phyloP scores from a whole-genome alignment of 192 early-diverging fungal species.

The Diversispora epigaea region DNA sequence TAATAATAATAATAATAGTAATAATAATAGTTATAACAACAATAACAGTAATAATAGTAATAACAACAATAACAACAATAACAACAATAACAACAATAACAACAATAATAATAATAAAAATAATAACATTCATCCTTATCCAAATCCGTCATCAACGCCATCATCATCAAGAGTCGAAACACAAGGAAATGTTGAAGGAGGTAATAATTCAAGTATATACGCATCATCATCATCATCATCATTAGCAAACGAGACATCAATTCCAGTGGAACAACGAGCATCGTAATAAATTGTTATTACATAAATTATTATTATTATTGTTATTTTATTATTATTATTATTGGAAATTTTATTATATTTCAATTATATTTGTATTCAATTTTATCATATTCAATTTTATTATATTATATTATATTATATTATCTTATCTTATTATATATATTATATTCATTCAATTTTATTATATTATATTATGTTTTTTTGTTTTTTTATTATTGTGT shows the following conservation, averaged over 20 bases:
- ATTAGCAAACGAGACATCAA: constrained; percentile 17
- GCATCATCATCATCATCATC: not conserved
- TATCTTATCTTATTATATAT: too few species aligned
- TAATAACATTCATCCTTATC: too few species aligned
- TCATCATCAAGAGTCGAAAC: not conserved
- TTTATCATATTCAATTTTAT: not conserved
- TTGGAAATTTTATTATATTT: not conserved
- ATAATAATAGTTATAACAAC: too few species aligned
- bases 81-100: too few species aligned
- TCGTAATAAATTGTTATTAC: constrained; percentile 10
- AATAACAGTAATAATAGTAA: too few species aligned
- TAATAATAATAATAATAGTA: too few species aligned
- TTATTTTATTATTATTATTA: not conserved
- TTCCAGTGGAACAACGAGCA: constrained; percentile 31
- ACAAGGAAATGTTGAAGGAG: not conserved
- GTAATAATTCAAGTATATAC: not conserved
- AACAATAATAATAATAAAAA: too few species aligned
- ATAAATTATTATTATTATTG: not conserved
- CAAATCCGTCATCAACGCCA: not conserved
- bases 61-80: too few species aligned
- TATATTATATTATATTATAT: too few species aligned
- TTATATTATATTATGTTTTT: too few species aligned
- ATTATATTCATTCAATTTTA: too few species aligned
- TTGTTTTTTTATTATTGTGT: too few species aligned
- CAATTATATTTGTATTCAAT: not conserved